Percentiles rank a stretch among this genome's conserved stretches.
Conservation (phyloP, 208 protist species). For the Leishmania aethiopica region DNA sequence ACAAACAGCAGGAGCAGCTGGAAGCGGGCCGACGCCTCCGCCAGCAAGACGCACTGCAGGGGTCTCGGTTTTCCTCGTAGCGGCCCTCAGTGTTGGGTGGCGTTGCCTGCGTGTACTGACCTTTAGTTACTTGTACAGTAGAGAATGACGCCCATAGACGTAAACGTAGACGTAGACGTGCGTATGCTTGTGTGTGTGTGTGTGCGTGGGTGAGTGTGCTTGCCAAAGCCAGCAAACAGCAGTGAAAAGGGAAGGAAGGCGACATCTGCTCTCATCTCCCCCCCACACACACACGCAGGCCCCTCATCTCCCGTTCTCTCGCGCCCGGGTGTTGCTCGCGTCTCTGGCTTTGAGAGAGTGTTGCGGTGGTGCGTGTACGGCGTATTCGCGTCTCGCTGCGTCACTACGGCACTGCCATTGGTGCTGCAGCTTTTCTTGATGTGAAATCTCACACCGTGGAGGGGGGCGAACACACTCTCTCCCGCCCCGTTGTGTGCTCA, state of each 20-base stretch:
- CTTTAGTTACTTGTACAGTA: not conserved
- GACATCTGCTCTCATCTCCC: no score
- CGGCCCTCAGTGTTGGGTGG: not conserved
- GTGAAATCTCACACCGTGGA: not conserved
- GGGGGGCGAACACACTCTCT: not conserved
- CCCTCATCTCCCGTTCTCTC: not conserved
- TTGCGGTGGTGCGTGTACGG: not conserved
- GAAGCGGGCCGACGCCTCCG: constrained; percentile 72
- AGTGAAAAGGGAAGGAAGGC: not conserved
- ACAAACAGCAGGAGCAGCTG: constrained; percentile 90
- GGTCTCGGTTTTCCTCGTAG: constrained; percentile 11
- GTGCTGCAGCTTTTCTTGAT: not conserved
- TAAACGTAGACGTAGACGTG: not conserved
- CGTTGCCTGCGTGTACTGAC: not conserved
- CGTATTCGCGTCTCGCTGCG: not conserved
- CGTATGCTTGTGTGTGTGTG: not conserved
- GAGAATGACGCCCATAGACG: not conserved
- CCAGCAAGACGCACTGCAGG: constrained; percentile 36
- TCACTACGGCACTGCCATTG: not conserved
- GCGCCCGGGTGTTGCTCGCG: not conserved
- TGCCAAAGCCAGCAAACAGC: not conserved
- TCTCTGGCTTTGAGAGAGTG: not conserved
- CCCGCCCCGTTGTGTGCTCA: not conserved
- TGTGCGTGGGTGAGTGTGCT: not conserved
- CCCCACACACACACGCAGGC: not conserved